Conservation (phyloP, 2,329 filamentous ascomycete species). For the Rutstroemia sp. region DNA sequence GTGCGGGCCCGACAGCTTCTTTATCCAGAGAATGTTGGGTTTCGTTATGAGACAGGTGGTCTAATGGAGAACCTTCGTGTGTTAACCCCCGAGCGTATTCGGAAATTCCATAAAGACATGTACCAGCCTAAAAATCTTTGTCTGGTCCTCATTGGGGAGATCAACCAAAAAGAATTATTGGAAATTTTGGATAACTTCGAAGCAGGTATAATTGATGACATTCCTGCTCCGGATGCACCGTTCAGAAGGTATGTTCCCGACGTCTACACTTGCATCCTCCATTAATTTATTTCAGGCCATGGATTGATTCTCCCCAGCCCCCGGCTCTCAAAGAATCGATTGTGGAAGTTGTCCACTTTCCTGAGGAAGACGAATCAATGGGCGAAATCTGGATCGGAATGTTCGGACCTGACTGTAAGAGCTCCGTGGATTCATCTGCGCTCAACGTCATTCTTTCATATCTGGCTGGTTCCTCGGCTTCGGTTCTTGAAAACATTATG, state of each 20-base stretch:
- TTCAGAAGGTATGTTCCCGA: slow-evolving; percentile 50
- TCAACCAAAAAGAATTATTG: slow-evolving; percentile 74
- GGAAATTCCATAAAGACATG: slow-evolving; percentile 93
- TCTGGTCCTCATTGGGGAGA: slow-evolving; percentile 83
- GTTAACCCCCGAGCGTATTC: slow-evolving; percentile 80
- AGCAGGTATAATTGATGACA: slow-evolving; percentile 72
- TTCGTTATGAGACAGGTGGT: slow-evolving; percentile 95
- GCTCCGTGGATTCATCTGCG: slow-evolving; percentile 61
- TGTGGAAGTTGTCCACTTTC: slow-evolving; percentile 78
- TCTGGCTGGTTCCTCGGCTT: slow-evolving; percentile 86
- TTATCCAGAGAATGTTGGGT: slow-evolving; percentile 85
- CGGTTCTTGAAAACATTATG: slow-evolving; percentile 81
- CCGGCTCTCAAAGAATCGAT: slow-evolving; percentile 64
- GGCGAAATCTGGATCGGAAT: slow-evolving; percentile 84
- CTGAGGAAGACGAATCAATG: slow-evolving; percentile 90
- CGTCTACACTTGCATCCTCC: too few species aligned
- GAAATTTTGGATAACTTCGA: slow-evolving; percentile 83
- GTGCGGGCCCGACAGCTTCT: slow-evolving; percentile 70
- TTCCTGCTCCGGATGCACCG: slow-evolving; percentile 65
- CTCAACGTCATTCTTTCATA: slow-evolving; percentile 78
- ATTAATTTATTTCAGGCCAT: slow-evolving; percentile 47
- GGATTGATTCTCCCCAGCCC: slow-evolving; percentile 80
- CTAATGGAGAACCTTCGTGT: slow-evolving; percentile 89
- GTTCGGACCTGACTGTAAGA: slow-evolving; percentile 75
- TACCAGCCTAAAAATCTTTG: slow-evolving; percentile 96